Base-by-base conservation (phyloP, 208 protist species). In the Crithidia brevicula region DNA sequence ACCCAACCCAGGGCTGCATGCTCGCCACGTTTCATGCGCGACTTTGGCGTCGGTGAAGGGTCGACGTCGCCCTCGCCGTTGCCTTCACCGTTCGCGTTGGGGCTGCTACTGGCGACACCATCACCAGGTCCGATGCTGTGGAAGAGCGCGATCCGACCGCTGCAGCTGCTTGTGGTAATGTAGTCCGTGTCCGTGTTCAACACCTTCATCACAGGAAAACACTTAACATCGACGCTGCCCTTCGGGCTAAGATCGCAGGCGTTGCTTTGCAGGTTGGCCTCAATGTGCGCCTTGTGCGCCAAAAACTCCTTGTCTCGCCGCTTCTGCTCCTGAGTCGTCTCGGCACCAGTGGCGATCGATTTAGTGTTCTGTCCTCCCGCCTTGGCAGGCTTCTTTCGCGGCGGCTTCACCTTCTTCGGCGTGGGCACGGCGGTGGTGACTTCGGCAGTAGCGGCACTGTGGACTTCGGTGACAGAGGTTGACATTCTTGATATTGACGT, bases 131-230 rank as follows among this genome's bases (percentile, higher is more conserved):
- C 15, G 30, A 81, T 72, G 66, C 74, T 80, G 59, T 96, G 91
- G 57, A 96, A 96, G 47, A 96, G 86, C 11, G 91, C 83, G 36
- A 96, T 96, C 43, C 91, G 91, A 33, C 91, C 91, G 52, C 88
- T 91, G 77, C 91, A 96, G 61, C 91, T 96, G 77, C 91, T 96
- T 4, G 88, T 93, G 13, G 91, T 96, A 23, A 96, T 66, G 73
- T 94, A 96, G 65, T 96, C 86, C 3, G 16, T 13, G 62, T 92
- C 79, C 11, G 60, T 78, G 76, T 96, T 96, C 22, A 96, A 75
- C 6, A 89, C 20, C 13, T 73, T 31, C 83, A 96, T 93, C 27
- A 94, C 62, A 6, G 83, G 77, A 27, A 82, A 59, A 47, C 91
- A 96, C 67, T 94, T 91, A 27, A 59, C 64, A 56, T 96, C 91